Percentiles rank a stretch among this genome's conserved stretches.
These are phyloP conservation scores for Verticillium isaacii DNA, from an alignment of 2,329 filamentous ascomycete genomes.

Conservation along the genomic window DNA sequence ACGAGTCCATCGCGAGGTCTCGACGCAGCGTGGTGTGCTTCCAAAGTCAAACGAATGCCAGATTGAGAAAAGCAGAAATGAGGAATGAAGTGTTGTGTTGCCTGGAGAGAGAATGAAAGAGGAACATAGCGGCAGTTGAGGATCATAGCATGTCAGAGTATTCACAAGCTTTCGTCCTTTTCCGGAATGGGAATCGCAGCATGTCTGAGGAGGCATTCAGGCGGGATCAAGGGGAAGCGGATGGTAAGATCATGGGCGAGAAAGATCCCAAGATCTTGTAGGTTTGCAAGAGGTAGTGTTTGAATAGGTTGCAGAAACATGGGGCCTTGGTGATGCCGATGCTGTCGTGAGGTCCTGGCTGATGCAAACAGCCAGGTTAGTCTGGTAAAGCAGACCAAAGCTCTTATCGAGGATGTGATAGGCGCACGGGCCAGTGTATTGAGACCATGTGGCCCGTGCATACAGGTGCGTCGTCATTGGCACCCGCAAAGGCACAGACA, in stretches of 20 bases:
- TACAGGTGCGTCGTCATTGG: slow-evolving; percentile 2
- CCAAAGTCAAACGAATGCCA: neutral
- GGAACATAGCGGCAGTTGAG: neutral
- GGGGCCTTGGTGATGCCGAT: neutral
- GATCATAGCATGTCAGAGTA: neutral
- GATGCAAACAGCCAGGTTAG: neutral
- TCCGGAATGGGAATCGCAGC: neutral
- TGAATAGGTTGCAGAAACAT: neutral
- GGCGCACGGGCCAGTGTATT: neutral
- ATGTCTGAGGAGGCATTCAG: neutral
- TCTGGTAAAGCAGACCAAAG: neutral
- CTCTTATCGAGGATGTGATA: neutral
- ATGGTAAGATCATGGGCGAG: neutral
- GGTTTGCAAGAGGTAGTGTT: neutral
- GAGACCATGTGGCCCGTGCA: neutral
- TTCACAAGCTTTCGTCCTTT: neutral
- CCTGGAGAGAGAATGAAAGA: neutral
- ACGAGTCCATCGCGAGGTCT: neutral
- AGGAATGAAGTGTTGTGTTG: neutral
- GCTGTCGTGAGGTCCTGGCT: neutral
- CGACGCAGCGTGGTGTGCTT: neutral
- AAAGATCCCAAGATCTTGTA: neutral
- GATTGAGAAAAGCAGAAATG: neutral
- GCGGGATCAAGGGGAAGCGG: neutral
- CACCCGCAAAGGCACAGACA: neutral